Evolutionary conservation across 1,284 basidiomycete genomes (phyloP).

Genomic region (Rhodotorula mucilaginosa): DNA sequence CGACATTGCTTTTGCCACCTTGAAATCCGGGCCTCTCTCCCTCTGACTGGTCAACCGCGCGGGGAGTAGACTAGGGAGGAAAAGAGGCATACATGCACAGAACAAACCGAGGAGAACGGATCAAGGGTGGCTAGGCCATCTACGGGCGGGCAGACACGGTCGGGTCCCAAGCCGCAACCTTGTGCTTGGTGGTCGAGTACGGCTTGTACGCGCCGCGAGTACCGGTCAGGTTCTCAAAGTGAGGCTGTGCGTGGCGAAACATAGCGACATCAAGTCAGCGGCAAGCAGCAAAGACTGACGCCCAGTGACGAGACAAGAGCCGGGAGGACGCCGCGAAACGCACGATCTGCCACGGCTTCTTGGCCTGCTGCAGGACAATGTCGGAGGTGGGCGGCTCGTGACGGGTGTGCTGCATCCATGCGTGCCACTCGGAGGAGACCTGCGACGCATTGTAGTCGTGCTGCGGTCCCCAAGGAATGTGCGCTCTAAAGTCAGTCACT

Average conservation of each 20-base stretch:
- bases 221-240: conserved; percentile 82
- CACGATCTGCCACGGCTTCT: conserved; percentile 79
- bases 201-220: conserved; percentile 81
- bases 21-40: not conserved
- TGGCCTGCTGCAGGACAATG: conserved; percentile 62
- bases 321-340: conserved; percentile 47
- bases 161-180: conserved; percentile 79
- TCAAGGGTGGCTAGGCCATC: not conserved
- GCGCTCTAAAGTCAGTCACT: not conserved
- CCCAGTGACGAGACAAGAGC: not conserved
- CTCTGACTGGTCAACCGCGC: not conserved
- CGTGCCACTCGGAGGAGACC: conserved; percentile 90
- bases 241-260: conserved; percentile 56
- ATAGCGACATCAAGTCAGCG: not conserved
- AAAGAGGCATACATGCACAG: not conserved
- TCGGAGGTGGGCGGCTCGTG: conserved; percentile 74
- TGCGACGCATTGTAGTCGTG: conserved; percentile 85
- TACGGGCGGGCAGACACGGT: conserved; percentile 54
- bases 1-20: not conserved
- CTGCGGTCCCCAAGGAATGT: conserved; percentile 48
- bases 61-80: not conserved
- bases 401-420: conserved; percentile 89
- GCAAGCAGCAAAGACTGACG: too few species aligned
- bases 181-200: conserved; percentile 81
- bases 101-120: not conserved